Conservation (phyloP, 1,284 basidiomycete species). For the Austroboletus novae-zelandiae region DNA sequence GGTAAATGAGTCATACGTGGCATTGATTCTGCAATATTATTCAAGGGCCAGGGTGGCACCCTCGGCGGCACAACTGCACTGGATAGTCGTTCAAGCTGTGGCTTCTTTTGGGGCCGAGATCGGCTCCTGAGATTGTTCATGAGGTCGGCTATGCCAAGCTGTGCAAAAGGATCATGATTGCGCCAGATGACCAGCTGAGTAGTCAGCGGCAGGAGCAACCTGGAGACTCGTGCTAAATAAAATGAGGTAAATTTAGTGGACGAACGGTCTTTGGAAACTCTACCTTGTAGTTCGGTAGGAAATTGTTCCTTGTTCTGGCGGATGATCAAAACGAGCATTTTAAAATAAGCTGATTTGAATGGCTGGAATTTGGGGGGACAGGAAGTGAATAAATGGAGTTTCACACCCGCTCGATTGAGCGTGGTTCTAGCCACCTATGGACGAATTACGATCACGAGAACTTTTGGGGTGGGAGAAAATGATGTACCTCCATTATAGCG, state of each 20-base stretch:
- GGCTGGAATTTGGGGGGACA: conserved; percentile 30
- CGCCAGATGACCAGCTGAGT: conserved; percentile 29
- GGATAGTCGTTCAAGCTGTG: conserved; percentile 19
- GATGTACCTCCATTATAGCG: conserved; percentile 31
- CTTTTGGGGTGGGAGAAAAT: conserved; percentile 4
- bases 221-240: conserved; percentile 25
- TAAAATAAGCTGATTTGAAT: conserved; percentile 37
- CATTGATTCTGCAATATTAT: conserved; percentile 30
- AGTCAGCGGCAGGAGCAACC: conserved; percentile 29
- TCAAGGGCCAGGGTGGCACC: conserved; percentile 27
- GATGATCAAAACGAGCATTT: conserved; percentile 33
- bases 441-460: conserved; percentile 3
- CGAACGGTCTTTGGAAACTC: not conserved
- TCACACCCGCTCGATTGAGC: conserved; percentile 32
- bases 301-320: conserved; percentile 25
- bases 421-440: conserved; percentile 35
- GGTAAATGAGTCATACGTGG: conserved; percentile 25
- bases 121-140: conserved; percentile 21
- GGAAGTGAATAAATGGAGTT: conserved; percentile 36
- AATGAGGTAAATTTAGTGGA: conserved; percentile 5
- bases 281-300: conserved; percentile 26
- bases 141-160: conserved; percentile 37
- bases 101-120: conserved; percentile 19
- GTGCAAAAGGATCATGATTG: conserved; percentile 31
- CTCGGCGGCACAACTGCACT: conserved; percentile 11